Conservation (phyloP, 2,329 filamentous ascomycete species). For the Helotiales sp. region DNA sequence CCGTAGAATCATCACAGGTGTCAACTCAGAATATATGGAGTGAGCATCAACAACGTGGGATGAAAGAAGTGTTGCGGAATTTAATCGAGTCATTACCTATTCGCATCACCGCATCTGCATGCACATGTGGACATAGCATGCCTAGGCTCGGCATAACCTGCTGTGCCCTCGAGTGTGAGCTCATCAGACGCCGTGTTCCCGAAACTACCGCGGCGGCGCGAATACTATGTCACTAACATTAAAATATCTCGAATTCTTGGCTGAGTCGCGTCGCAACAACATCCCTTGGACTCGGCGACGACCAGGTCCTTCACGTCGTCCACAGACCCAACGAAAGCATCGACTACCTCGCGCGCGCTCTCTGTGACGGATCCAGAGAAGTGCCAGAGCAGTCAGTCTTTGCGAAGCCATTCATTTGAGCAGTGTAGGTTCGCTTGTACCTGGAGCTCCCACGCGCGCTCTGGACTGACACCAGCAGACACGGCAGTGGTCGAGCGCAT, state of each 20-base stretch:
- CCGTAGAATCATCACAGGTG: slow-evolving; percentile 17
- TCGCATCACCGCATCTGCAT: background rate
- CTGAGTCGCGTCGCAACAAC: slow-evolving; percentile 9
- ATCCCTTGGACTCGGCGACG: slow-evolving; percentile 20
- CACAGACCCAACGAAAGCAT: slow-evolving; percentile 25
- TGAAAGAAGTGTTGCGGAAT: background rate
- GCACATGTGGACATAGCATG: background rate
- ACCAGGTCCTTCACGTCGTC: slow-evolving; percentile 20
- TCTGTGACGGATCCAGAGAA: slow-evolving; percentile 33
- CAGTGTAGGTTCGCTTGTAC: slow-evolving; percentile 29
- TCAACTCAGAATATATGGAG: background rate
- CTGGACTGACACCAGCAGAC: slow-evolving; percentile 33
- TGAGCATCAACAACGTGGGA: background rate
- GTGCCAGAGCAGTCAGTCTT: slow-evolving; percentile 34
- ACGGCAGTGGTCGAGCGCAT: slow-evolving; percentile 27
- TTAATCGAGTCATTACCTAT: slow-evolving; percentile 1
- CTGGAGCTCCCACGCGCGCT: slow-evolving; percentile 28
- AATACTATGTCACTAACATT: slow-evolving; percentile 16
- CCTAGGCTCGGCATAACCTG: background rate
- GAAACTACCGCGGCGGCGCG: background rate
- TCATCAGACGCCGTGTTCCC: background rate
- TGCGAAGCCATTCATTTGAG: slow-evolving; percentile 33
- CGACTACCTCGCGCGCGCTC: slow-evolving; percentile 34
- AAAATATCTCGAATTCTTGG: slow-evolving; percentile 3
- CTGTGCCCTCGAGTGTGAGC: background rate